These are phyloP conservation scores for Arthroderma sp. DNA, from an alignment of 2,329 filamentous ascomycete genomes.

Conservation along the genomic window DNA sequence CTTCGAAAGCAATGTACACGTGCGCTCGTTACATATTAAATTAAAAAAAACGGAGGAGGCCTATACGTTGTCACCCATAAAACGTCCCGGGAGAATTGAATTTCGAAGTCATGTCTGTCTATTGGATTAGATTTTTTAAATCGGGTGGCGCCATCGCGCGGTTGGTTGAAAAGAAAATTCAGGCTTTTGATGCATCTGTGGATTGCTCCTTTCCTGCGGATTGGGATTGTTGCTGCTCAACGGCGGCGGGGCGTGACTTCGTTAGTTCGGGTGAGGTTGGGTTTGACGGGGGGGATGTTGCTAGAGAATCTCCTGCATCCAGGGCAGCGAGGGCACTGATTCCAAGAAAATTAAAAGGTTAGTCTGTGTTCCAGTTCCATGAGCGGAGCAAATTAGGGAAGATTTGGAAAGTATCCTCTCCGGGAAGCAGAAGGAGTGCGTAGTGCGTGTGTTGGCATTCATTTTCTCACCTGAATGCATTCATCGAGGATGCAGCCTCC, in stretches of 20 bases:
- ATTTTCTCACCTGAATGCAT: conserved; percentile 76
- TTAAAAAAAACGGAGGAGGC: neutral
- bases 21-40: neutral
- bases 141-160: neutral
- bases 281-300: conserved; percentile 30
- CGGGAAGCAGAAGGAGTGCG: conserved; percentile 2
- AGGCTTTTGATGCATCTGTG: conserved; percentile 2
- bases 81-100: neutral
- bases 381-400: conserved; percentile 2
- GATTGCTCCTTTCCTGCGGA: conserved; percentile 6
- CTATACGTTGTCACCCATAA: neutral
- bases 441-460: conserved; percentile 3
- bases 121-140: neutral
- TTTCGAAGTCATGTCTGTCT: neutral
- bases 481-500: conserved; percentile 56
- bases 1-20: neutral
- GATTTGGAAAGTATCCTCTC: conserved; percentile 10
- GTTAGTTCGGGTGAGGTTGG: conserved; percentile 34
- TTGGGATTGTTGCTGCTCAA: conserved; percentile 22
- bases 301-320: conserved; percentile 33
- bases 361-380: conserved; percentile 4
- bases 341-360: conserved; percentile 6
- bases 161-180: neutral
- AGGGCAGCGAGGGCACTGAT: conserved; percentile 35
- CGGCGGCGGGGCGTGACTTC: conserved; percentile 33